A percentile compares a stretch with the other conserved stretches of the same genome.
Conservation (phyloP, 2,329 filamentous ascomycete species). For the Phyllosticta capitalensis region DNA sequence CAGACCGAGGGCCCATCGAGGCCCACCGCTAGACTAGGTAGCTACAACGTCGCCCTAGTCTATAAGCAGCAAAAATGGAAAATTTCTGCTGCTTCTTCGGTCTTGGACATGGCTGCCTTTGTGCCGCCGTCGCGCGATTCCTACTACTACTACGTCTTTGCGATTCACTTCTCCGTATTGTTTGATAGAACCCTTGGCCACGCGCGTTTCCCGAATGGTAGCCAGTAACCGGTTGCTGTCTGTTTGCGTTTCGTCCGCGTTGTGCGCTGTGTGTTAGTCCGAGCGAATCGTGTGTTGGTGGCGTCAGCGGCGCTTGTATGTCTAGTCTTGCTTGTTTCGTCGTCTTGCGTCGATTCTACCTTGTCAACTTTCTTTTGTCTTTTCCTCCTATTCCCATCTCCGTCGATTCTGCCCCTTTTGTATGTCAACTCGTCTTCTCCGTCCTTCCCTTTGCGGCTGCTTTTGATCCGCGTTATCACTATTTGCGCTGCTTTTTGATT, state of each 20-base stretch:
- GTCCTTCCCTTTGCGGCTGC: too few species aligned
- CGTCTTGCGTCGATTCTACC: background rate
- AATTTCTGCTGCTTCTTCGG: background rate
- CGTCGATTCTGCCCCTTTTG: too few species aligned
- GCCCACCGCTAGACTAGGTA: background rate
- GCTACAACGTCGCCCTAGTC: background rate
- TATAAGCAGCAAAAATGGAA: background rate
- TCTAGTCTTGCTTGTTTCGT: background rate
- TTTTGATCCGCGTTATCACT: too few species aligned
- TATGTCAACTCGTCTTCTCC: too few species aligned
- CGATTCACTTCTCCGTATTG: background rate
- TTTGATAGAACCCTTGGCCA: background rate
- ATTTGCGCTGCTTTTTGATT: too few species aligned
- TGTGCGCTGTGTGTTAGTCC: background rate
- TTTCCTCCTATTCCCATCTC: too few species aligned
- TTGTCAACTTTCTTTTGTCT: background rate
- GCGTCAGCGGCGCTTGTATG: background rate
- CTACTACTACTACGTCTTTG: background rate
- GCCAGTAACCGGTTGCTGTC: background rate
- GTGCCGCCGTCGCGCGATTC: background rate
- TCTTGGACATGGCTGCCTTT: background rate
- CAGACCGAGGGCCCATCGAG: background rate
- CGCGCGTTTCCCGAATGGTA: background rate
- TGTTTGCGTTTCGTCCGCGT: background rate
- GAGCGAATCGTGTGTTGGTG: too few species aligned